Percentiles rank a stretch among this genome's conserved stretches.
Conservation (phyloP, 2,329 filamentous ascomycete genomes). For the Fonsecaea monophora region DNA sequence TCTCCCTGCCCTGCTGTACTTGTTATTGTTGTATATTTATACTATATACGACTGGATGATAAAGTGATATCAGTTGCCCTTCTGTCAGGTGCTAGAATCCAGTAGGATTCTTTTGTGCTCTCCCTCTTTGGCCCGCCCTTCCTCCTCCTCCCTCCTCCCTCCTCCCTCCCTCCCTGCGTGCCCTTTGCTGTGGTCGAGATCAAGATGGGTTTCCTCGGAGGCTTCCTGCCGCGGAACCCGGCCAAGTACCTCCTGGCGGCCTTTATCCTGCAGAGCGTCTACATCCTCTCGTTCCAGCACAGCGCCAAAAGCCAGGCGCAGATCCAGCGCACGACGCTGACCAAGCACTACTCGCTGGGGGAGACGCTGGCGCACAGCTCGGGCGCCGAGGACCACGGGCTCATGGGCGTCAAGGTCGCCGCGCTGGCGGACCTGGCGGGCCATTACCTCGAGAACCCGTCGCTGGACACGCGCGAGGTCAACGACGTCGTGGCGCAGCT, state of each 20-base stretch:
- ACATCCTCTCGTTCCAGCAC: not conserved
- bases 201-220: not conserved
- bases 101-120: too few species aligned
- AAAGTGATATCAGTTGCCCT: not conserved
- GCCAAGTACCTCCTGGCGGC: not conserved
- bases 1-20: not conserved
- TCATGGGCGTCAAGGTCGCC: conserved; percentile 9
- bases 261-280: not conserved
- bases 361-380: not conserved
- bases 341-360: not conserved
- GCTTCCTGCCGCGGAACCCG: not conserved
- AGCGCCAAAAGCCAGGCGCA: not conserved
- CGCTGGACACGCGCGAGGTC: not conserved
- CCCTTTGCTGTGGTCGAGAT: too few species aligned
- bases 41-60: not conserved
- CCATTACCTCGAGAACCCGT: conserved; percentile 8
- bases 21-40: not conserved
- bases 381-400: not conserved
- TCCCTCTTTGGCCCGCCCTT: too few species aligned
- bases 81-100: too few species aligned
- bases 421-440: conserved; percentile 14
- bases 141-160: too few species aligned
- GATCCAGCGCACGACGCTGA: conserved; percentile 1
- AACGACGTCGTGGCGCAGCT: conserved; percentile 6
- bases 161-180: too few species aligned